Evolutionary conservation across 352 stramenopile species (phyloP).

Genomic region (Globisporangium viniferum): DNA sequence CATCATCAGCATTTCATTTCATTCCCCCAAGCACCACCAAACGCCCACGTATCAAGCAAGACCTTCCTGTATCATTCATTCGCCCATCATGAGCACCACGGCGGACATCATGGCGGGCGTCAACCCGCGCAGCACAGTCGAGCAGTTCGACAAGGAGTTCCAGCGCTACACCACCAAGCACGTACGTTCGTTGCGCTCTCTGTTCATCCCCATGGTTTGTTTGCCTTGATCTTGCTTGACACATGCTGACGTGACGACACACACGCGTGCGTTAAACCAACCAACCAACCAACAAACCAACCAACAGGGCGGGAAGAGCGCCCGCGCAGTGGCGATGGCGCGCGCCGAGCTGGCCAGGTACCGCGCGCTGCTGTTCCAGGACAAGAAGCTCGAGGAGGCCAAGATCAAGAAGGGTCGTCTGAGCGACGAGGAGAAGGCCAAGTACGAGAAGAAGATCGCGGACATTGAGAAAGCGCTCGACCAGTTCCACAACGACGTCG

Average conservation of each 20-base stretch:
- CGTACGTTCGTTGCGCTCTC: slow-evolving; percentile 20
- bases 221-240: no score
- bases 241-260: not conserved
- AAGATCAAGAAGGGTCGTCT: slow-evolving; percentile 66
- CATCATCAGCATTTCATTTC: not conserved
- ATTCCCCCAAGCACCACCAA: not conserved
- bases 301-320: slow-evolving; percentile 53
- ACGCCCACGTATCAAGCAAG: not conserved
- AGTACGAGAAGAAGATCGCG: slow-evolving; percentile 74
- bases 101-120: slow-evolving; percentile 14
- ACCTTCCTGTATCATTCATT: not conserved
- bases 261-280: not conserved
- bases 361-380: slow-evolving; percentile 72
- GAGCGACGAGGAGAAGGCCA: slow-evolving; percentile 40
- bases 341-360: slow-evolving; percentile 80
- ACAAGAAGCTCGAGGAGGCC: slow-evolving; percentile 81
- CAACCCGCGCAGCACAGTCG: slow-evolving; percentile 29
- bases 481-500: slow-evolving; percentile 71
- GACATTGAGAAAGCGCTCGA: slow-evolving; percentile 72
- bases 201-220: not conserved
- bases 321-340: slow-evolving; percentile 70
- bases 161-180: slow-evolving; percentile 85
- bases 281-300: not conserved
- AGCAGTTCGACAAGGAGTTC: slow-evolving; percentile 87
- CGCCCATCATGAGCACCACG: slow-evolving; percentile 5